phyloP scores from a whole-genome alignment of 1,139 yeast genomes.

The Yamadazyma membranifaciens region DNA sequence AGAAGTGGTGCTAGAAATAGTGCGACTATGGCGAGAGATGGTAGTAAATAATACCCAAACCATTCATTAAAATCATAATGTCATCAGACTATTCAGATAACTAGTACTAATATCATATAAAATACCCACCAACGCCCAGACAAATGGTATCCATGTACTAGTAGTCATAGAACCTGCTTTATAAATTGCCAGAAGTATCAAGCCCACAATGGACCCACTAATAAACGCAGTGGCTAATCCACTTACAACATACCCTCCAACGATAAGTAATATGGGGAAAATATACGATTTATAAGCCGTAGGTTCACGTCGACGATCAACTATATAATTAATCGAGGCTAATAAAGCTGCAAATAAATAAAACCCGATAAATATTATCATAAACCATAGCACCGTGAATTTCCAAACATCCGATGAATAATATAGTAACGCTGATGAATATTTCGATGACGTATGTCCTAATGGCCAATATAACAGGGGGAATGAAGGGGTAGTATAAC shows the following conservation, averaged over 20 bases:
- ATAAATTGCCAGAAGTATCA: conserved; percentile 62
- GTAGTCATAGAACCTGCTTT: conserved; percentile 74
- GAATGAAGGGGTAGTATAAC: conserved; percentile 74
- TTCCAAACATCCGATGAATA: conserved; percentile 75
- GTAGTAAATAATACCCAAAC: neutral
- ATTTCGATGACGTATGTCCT: conserved; percentile 40
- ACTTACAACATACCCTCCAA: conserved; percentile 44
- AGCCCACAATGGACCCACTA: conserved; percentile 74
- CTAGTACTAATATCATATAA: conserved; percentile 65
- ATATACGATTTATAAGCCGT: conserved; percentile 7
- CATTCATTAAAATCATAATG: conserved; percentile 19
- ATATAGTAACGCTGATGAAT: conserved; percentile 60
- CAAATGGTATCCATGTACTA: conserved; percentile 93
- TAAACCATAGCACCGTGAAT: conserved; percentile 79
- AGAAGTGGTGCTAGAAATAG: too few relatives aligned
- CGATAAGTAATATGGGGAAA: conserved; percentile 29
- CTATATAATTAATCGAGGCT: conserved; percentile 47
- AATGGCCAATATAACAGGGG: conserved; percentile 82
- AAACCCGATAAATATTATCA: conserved; percentile 63
- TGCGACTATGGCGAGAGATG: neutral
- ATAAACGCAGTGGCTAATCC: conserved; percentile 67
- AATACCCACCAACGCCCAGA: conserved; percentile 70
- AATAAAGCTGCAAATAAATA: conserved; percentile 65
- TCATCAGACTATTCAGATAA: conserved; percentile 46
- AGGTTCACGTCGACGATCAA: conserved; percentile 22